Conservation (phyloP, 306 rosid genomes). For the Casuarina equisetifolia region DNA sequence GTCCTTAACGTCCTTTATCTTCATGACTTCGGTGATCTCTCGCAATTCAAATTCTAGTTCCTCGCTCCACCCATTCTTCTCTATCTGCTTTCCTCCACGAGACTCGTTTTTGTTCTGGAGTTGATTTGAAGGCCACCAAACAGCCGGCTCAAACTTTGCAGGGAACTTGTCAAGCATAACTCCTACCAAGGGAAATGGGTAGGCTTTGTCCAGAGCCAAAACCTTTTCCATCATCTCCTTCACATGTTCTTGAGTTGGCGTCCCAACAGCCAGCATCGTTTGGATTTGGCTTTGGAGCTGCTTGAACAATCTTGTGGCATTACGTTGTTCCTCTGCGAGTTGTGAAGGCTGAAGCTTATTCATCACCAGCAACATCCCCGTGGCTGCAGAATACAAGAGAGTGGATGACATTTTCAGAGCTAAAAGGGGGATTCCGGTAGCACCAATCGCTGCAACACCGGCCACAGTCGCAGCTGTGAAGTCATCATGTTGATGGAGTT, state of each 20-base stretch:
- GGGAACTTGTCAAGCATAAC: slow-evolving; percentile 79
- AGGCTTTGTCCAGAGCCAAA: slow-evolving; percentile 70
- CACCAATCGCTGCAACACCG: slow-evolving; percentile 38
- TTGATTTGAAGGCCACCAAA: slow-evolving; percentile 73
- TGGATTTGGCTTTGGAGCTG: slow-evolving; percentile 47
- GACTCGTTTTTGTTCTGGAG: neutral
- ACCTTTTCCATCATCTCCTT: slow-evolving; percentile 47
- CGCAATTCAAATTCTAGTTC: slow-evolving; percentile 56
- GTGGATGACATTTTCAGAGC: slow-evolving; percentile 59
- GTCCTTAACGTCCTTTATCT: slow-evolving; percentile 60
- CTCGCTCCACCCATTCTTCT: slow-evolving; percentile 57
- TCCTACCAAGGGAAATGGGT: slow-evolving; percentile 79
- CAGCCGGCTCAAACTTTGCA: slow-evolving; percentile 52
- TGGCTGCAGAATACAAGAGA: slow-evolving; percentile 60
- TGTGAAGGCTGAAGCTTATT: slow-evolving; percentile 87
- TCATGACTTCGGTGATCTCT: slow-evolving; percentile 52
- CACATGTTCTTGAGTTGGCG: slow-evolving; percentile 42
- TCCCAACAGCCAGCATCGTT: slow-evolving; percentile 33
- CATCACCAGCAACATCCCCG: slow-evolving; percentile 54
- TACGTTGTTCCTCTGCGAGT: slow-evolving; percentile 80
- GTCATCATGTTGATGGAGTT: slow-evolving; percentile 79
- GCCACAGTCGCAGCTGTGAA: slow-evolving; percentile 60
- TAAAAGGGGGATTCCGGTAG: slow-evolving; percentile 32
- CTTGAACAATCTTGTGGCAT: slow-evolving; percentile 60
- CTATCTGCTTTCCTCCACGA: neutral